These are phyloP conservation scores for Camelina laxa DNA, from an alignment of 345 rosid species.

Conservation along the genomic window DNA sequence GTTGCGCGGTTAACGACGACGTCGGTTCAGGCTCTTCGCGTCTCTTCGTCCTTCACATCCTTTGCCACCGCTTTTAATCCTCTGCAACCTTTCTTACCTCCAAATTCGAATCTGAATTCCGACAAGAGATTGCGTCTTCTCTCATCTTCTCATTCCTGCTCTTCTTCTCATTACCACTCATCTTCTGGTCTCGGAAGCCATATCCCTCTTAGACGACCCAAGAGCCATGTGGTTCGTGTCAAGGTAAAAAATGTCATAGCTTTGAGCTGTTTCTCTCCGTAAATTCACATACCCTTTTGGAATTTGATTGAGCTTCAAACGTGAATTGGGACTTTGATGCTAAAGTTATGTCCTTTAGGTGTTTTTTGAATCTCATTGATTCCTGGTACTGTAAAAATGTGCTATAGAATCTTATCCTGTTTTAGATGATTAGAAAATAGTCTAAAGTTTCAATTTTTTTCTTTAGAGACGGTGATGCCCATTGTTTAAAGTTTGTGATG, in stretches of 20 bases:
- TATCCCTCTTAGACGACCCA: slow-evolving; percentile 23
- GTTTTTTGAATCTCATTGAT: background rate
- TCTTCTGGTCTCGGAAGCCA: slow-evolving; percentile 31
- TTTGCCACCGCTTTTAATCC: slow-evolving; percentile 48
- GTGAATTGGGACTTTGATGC: background rate
- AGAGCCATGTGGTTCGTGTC: slow-evolving; percentile 31
- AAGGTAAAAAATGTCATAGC: slow-evolving; percentile 32
- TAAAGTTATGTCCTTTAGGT: slow-evolving; percentile 23
- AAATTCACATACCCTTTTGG: slow-evolving; percentile 7
- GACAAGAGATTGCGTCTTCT: slow-evolving; percentile 51
- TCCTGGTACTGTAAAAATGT: background rate
- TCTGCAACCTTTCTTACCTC: slow-evolving; percentile 46
- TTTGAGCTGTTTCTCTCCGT: background rate
- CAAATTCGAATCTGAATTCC: slow-evolving; percentile 32
- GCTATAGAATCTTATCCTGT: background rate
- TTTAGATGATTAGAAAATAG: slow-evolving; percentile 1
- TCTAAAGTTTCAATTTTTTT: slow-evolving; percentile 15
- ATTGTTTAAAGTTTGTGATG: background rate
- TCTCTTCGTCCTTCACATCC: slow-evolving; percentile 50
- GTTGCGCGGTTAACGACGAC: slow-evolving; percentile 52
- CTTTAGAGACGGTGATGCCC: background rate
- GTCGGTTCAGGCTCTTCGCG: slow-evolving; percentile 50
- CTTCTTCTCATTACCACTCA: slow-evolving; percentile 27
- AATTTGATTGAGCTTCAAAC: background rate
- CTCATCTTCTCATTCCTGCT: slow-evolving; percentile 41